Conservation (phyloP, 345 rosid genomes). For the Euphorbia lathyris region DNA sequence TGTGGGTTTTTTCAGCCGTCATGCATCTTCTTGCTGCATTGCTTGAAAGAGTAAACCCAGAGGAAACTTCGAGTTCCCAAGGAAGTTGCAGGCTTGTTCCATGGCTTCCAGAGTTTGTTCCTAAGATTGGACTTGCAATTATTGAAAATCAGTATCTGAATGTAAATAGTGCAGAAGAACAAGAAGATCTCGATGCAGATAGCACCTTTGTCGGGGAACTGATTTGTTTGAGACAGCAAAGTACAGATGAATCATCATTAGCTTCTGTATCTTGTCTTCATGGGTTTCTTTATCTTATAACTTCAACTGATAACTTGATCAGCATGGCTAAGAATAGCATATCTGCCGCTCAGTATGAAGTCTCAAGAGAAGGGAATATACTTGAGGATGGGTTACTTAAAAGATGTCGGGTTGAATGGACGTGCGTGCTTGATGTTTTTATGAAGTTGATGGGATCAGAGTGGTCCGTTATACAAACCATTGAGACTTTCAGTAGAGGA, state of each 20-base stretch:
- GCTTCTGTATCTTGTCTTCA: conserved; percentile 71
- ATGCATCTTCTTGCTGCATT: conserved; percentile 61
- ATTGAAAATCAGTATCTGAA: conserved; percentile 56
- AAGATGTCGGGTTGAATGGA: conserved; percentile 48
- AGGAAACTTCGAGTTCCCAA: conserved; percentile 21
- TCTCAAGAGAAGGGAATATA: conserved; percentile 50
- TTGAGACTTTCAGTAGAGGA: conserved; percentile 82
- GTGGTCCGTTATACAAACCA: conserved; percentile 58
- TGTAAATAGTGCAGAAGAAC: conserved; percentile 19
- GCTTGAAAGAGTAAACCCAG: conserved; percentile 60
- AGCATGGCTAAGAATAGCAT: conserved; percentile 46
- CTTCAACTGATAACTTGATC: conserved; percentile 55
- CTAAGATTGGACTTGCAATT: conserved; percentile 74
- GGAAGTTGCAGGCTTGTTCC: conserved; percentile 41
- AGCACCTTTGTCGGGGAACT: conserved; percentile 51
- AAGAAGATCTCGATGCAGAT: conserved; percentile 30
- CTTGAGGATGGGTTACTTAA: conserved; percentile 61
- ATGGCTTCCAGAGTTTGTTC: conserved; percentile 87
- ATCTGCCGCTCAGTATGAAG: conserved; percentile 26
- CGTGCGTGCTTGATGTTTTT: conserved; percentile 43
- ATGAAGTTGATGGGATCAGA: conserved; percentile 46
- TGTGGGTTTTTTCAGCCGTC: conserved; percentile 71
- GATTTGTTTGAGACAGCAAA: conserved; percentile 50
- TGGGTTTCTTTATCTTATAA: conserved; percentile 46
- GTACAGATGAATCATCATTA: conserved; percentile 48